A percentile compares a stretch with the other conserved stretches of the same genome.
Conservation (phyloP, 208 protist genomes). For the Trypanosomatidae sp. region DNA sequence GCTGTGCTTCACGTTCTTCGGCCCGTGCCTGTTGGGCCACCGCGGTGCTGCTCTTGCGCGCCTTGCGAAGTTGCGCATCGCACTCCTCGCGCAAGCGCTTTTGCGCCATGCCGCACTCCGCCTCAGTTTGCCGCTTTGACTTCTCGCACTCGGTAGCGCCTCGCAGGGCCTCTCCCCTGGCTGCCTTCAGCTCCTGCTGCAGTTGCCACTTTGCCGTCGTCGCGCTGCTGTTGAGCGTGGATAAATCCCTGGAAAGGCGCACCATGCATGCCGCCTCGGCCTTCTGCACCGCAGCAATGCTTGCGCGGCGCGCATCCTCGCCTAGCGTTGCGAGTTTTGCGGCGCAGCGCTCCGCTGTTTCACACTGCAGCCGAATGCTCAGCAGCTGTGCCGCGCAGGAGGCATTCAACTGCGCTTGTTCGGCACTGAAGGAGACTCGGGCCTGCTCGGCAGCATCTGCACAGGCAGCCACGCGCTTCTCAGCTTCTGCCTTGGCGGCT, state of each 20-base stretch:
- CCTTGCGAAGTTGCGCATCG: not conserved
- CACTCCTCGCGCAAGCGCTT: slow-evolving; percentile 1
- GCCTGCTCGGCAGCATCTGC: slow-evolving; percentile 4
- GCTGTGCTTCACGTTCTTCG: slow-evolving; percentile 13
- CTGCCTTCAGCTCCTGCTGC: slow-evolving; percentile 1
- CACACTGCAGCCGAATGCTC: not conserved
- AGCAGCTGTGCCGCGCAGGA: slow-evolving; percentile 4
- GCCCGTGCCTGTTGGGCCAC: not conserved
- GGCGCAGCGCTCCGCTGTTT: slow-evolving; percentile 9
- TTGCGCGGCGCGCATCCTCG: slow-evolving; percentile 6
- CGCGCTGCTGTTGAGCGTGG: slow-evolving; percentile 9
- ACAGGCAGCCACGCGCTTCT: slow-evolving; percentile 8
- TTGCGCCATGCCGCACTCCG: not conserved
- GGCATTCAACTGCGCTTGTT: slow-evolving; percentile 4
- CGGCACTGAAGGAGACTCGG: not conserved
- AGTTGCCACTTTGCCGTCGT: slow-evolving; percentile 2
- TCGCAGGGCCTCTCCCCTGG: not conserved
- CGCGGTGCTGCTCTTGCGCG: not conserved
- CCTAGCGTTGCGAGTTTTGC: not conserved
- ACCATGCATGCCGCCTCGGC: slow-evolving; percentile 2
- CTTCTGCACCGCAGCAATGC: slow-evolving; percentile 12
- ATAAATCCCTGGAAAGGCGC: slow-evolving; percentile 3
- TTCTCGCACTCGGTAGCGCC: slow-evolving; percentile 5
- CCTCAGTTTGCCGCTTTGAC: not conserved
- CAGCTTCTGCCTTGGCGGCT: not conserved